A percentile compares a stretch with the other conserved stretches of the same genome.
Conservation (phyloP, 495 filamentous ascomycete species). For the Aspergillus sparsus region DNA sequence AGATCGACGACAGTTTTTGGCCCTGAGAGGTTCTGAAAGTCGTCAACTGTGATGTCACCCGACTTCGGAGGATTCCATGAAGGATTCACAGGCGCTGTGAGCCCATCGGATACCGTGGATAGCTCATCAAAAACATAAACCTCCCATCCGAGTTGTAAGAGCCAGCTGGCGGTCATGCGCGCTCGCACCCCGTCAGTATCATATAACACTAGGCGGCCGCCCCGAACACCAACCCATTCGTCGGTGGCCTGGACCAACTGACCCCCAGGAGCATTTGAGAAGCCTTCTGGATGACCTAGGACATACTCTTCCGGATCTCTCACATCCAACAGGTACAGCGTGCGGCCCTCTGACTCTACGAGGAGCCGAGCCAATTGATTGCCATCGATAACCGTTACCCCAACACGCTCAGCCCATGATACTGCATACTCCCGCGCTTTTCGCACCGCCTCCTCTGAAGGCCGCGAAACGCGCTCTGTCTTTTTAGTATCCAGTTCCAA, state of each 20-base stretch:
- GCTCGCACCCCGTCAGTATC: conserved; percentile 5
- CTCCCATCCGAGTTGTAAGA: conserved; percentile 2
- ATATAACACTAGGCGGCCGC: conserved; percentile 1
- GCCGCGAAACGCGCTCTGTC: neutral
- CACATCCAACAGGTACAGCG: neutral
- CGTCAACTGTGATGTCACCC: neutral
- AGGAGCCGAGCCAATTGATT: too few species aligned
- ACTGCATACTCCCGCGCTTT: neutral
- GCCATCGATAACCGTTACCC: neutral
- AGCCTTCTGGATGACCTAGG: neutral
- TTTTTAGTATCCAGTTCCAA: neutral
- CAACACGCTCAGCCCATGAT: neutral
- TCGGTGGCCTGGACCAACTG: conserved; percentile 4
- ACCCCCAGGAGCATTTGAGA: neutral
- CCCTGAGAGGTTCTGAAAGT: neutral
- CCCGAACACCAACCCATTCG: conserved; percentile 1
- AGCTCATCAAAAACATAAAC: conserved; percentile 1
- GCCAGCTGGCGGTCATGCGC: conserved; percentile 4
- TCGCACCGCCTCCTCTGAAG: neutral
- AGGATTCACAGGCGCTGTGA: neutral
- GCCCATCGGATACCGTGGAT: neutral
- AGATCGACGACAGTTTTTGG: neutral
- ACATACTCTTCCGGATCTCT: neutral
- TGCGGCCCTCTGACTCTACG: neutral
- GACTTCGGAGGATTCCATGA: neutral